phyloP scores from a whole-genome alignment of 306 rosid species.

The Cajanus cajan region DNA sequence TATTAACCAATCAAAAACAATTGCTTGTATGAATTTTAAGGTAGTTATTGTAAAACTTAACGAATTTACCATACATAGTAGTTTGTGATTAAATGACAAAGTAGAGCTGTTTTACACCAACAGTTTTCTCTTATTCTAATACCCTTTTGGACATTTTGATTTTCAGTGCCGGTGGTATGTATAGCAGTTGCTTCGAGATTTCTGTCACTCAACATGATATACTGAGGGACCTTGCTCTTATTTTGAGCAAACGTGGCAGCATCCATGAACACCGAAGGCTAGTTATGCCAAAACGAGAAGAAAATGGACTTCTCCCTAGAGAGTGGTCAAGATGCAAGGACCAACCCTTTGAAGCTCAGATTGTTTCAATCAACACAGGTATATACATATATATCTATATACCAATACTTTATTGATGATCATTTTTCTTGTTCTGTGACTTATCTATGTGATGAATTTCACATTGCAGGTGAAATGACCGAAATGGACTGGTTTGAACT shows the following conservation, averaged over 20 bases:
- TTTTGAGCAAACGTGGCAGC: slow-evolving; percentile 44
- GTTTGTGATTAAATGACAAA: too few relatives aligned
- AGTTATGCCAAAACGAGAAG: slow-evolving; percentile 77
- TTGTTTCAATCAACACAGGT: slow-evolving; percentile 93
- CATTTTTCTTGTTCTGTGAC: not conserved
- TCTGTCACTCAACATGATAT: slow-evolving; percentile 83
- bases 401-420: not conserved
- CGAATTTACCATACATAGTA: too few relatives aligned
- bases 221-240: slow-evolving; percentile 81
- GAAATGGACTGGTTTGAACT: slow-evolving; percentile 73
- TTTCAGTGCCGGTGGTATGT: slow-evolving; percentile 64
- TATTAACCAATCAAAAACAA: too few relatives aligned
- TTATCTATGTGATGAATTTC: slow-evolving; percentile 27
- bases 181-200: slow-evolving; percentile 74
- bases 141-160: slow-evolving; percentile 13
- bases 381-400: not conserved
- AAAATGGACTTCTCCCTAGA: slow-evolving; percentile 55
- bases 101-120: too few relatives aligned
- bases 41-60: too few relatives aligned
- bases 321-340: slow-evolving; percentile 67
- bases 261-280: slow-evolving; percentile 50
- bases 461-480: slow-evolving; percentile 73
- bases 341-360: slow-evolving; percentile 60
- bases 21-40: too few relatives aligned
- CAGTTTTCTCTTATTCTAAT: slow-evolving; percentile 40